Evolutionary conservation across 441 rosid species (phyloP), one percentile per base, ranked within the genome.

Genomic region (Pelargonium cotyledonis): DNA sequence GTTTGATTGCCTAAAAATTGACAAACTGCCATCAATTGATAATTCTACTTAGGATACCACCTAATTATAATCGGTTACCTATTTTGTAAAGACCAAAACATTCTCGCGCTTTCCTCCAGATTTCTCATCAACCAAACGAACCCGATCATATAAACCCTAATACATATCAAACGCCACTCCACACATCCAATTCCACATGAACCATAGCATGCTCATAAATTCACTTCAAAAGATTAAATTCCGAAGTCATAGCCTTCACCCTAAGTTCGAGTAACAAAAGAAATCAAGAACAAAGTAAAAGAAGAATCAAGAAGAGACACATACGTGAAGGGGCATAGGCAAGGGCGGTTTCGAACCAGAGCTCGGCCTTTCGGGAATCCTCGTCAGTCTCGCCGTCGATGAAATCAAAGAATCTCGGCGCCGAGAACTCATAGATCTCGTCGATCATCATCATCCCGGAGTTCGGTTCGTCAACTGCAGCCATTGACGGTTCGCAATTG

Each of bases 261-360:
- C 10, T 8, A 29, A 12, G 63, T 2, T 11, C 8, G n/a, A 53
- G 21, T 8, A 19, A 29, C 57, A 16, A 29, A 19, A n/a, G 18
- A 68, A 26, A 41, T 63, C 3, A 75, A 58, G 2, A 0, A 70
- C 26, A 19, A 9, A 14, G 18, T 31, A 44, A 46, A 15, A 66
- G 65, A 53, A 23, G 35, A 9, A 66, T 10, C 23, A 68, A 31
- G 58, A 5, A 58, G 63, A 46, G 63, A 19, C 14, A 80, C 99
- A 8, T 71, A 95, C 97, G 99, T 55, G 97, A 95, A 76, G 97
- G 99, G 18, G 91, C 97, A 70, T 91, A 83, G 80, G 88, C 80
- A 60, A 85, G 75, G 26, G 97, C 82, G n/a, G 80, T 75, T 4
- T 83, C 85, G 70, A 95, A 95, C 99, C 99, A 95, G 65, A 85